phyloP scores from a whole-genome alignment of 352 stramenopile species.

The Phytophthora tubulina region DNA sequence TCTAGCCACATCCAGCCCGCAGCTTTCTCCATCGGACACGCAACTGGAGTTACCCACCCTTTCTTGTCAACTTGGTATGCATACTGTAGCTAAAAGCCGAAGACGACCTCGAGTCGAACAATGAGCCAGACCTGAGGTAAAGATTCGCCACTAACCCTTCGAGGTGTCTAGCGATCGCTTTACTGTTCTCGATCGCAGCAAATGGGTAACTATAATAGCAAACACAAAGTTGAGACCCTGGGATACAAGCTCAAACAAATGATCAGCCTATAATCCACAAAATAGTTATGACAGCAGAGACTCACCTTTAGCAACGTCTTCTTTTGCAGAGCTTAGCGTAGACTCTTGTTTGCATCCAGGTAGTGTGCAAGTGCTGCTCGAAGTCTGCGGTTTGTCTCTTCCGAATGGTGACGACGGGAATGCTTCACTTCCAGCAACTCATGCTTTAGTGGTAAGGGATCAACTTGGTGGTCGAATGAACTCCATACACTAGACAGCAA shows the following conservation, averaged over 20 bases:
- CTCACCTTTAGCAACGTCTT: constrained; percentile 16
- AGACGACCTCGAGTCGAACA: no score
- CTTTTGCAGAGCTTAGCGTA: constrained; percentile 26
- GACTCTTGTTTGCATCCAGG: no score
- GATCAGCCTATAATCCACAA: not conserved
- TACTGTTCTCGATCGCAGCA: constrained; percentile 21
- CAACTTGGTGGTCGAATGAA: no score
- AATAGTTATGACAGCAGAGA: not conserved
- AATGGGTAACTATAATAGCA: constrained; percentile 7
- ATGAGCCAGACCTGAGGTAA: no score
- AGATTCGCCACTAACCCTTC: constrained; percentile 22
- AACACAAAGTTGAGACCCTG: constrained; percentile 22
- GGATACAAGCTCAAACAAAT: not conserved
- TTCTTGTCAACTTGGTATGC: no score
- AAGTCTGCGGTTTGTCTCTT: constrained; percentile 37
- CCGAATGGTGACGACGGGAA: constrained; percentile 18
- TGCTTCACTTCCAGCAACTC: constrained; percentile 9
- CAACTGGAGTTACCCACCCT: no score
- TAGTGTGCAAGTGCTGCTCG: constrained; percentile 24
- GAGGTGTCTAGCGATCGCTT: constrained; percentile 14
- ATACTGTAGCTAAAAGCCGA: no score
- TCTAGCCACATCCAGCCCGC: constrained; percentile 19
- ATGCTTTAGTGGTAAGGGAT: no score
- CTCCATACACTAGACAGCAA: no score
- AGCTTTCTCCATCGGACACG: no score